These are phyloP conservation scores for Ustilago hordei DNA, from an alignment of 1,284 basidiomycete genomes.

Conservation along the genomic window DNA sequence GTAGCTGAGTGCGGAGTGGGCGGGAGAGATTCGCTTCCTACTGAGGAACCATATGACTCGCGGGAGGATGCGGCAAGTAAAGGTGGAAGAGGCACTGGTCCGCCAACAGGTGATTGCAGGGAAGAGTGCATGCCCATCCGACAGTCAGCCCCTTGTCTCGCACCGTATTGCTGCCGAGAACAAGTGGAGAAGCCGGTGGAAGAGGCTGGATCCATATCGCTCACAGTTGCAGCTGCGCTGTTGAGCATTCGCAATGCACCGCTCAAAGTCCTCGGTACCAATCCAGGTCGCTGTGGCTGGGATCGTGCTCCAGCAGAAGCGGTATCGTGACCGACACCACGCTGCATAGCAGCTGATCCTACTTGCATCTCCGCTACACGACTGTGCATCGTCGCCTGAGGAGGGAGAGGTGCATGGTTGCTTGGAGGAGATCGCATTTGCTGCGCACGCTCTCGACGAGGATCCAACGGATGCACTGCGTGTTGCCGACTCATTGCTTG, in stretches of 20 bases:
- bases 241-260: constrained; percentile 29
- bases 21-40: constrained; percentile 38
- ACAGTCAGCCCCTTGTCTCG: background rate
- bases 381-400: constrained; percentile 9
- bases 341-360: constrained; percentile 23
- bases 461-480: constrained; percentile 20
- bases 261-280: constrained; percentile 25
- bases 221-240: constrained; percentile 6
- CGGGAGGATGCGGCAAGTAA: constrained; percentile 33
- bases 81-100: constrained; percentile 24
- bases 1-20: constrained; percentile 45
- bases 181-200: constrained; percentile 35
- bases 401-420: constrained; percentile 10
- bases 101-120: constrained; percentile 25
- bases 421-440: constrained; percentile 11
- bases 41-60: constrained; percentile 39
- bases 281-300: constrained; percentile 30
- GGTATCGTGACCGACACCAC: constrained; percentile 30
- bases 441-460: constrained; percentile 17
- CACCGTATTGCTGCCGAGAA: constrained; percentile 4
- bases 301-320: constrained; percentile 16
- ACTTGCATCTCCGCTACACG: constrained; percentile 28
- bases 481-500: constrained; percentile 20
- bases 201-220: constrained; percentile 35
- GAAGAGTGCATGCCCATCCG: constrained; percentile 24